These are phyloP conservation scores for Auxenochlorella pyrenoidosa DNA, from an alignment of 139 green algal genomes.

Conservation along the genomic window DNA sequence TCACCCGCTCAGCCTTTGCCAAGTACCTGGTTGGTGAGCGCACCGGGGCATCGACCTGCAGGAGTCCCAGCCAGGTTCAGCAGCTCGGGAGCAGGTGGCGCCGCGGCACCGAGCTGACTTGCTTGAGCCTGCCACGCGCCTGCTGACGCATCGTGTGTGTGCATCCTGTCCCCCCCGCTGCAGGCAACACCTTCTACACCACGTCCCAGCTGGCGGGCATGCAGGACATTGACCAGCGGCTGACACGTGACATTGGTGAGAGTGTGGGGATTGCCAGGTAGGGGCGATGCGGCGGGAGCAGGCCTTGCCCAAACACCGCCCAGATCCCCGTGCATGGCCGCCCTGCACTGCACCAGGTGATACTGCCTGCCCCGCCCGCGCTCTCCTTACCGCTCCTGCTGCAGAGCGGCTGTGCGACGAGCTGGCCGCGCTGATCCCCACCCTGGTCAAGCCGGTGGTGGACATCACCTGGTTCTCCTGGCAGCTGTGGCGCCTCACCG, in stretches of 20 bases:
- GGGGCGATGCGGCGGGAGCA: background rate
- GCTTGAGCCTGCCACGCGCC: too few species aligned
- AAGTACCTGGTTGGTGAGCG: slow-evolving; percentile 63
- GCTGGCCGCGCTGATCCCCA: slow-evolving; percentile 75
- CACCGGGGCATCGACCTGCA: too few species aligned
- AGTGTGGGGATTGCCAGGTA: background rate
- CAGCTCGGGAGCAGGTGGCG: too few species aligned
- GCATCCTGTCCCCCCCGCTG: background rate
- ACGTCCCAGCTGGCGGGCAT: slow-evolving; percentile 60
- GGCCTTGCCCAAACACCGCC: background rate
- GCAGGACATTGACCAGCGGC: slow-evolving; percentile 68
- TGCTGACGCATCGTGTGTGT: too few species aligned
- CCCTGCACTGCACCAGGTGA: too few species aligned
- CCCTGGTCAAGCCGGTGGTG: slow-evolving; percentile 77
- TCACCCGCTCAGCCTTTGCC: slow-evolving; percentile 55
- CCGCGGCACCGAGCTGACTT: too few species aligned
- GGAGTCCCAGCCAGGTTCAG: too few species aligned
- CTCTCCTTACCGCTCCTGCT: background rate
- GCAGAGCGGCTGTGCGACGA: slow-evolving; percentile 70
- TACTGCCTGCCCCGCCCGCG: background rate
- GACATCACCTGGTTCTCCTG: slow-evolving; percentile 78
- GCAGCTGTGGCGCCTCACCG: slow-evolving; percentile 68
- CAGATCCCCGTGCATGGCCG: too few species aligned
- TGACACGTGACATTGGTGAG: slow-evolving; percentile 68
- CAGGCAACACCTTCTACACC: slow-evolving; percentile 67